Evolutionary conservation across 2,329 filamentous ascomycete genomes (phyloP), one percentile per base, ranked within the genome.

Genomic region (Cytospora piceae): DNA sequence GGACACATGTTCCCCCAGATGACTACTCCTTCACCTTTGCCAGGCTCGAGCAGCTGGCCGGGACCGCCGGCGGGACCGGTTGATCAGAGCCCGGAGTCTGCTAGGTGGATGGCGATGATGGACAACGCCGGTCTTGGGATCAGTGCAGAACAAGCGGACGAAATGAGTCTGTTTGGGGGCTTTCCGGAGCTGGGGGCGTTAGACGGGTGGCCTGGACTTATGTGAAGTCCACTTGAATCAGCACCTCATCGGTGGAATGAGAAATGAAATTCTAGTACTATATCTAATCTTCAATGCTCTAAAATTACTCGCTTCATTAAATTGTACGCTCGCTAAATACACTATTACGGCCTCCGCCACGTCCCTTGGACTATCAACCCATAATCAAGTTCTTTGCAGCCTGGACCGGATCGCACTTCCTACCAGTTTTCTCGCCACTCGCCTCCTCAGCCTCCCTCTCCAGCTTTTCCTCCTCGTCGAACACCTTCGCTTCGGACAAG

Each of bases 371-470:
- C 17, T 9, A 27, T 64, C 32, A 64, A 24, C 62, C 62, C 7
- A 64, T 24, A 4, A 64, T 20, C 3, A 64, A 7, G 24, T 64
- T 64, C 49, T 64, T 64, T 14, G 27, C 34, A 6, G 46, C 14
- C 37, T 54, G 62, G 2, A 64, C 32, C n/a, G 62, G 62, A 49
- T 59, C 55, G 9, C 56, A 59, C 24, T 60, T 64, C 34, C 55
- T 59, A 11, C 49, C 39, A 24, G 52, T 34, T 51, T 56, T 62
- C 37, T 54, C 22, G 77, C 83, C 12, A 87, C 67, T 0, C 85
- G 84, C 58, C 82, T 76, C 74, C 27, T 64, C 62, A 9, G 46
- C 80, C 46, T 76, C 65, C 31, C 74, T 70, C 62, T 58, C 20
- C 2, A 52, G 52, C 15, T 39, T 32, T 27, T 68, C 62, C 24